Evolutionary conservation across 148 eudicot genomes (phyloP).

Genomic region (Oxyria digyna): DNA sequence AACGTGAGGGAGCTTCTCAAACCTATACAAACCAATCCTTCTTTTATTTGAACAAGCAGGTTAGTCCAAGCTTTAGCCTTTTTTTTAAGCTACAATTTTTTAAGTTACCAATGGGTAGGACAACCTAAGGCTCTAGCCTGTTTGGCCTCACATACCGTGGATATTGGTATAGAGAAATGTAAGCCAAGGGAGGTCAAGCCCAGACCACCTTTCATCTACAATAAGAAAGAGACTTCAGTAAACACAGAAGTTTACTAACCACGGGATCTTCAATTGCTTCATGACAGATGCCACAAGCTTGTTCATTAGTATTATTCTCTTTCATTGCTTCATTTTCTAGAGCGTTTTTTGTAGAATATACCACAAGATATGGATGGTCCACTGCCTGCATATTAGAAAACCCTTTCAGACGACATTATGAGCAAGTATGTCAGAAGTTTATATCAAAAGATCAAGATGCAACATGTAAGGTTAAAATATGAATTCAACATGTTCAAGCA

Average conservation of each 20-base stretch:
- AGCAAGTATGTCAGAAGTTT: neutral
- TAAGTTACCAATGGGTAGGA: neutral
- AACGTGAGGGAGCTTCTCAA: too few relatives aligned
- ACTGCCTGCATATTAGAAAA: slow-evolving; percentile 45
- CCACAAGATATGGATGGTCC: slow-evolving; percentile 97
- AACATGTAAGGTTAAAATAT: neutral
- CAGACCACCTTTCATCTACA: neutral
- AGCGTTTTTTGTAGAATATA: slow-evolving; percentile 50
- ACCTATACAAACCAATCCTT: neutral
- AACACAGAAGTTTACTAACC: slow-evolving; percentile 26
- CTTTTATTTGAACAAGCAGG: neutral
- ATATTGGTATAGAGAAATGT: neutral
- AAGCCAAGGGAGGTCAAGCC: neutral
- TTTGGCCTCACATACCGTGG: neutral
- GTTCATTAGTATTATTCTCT: slow-evolving; percentile 33
- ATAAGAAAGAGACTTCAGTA: neutral
- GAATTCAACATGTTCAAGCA: neutral
- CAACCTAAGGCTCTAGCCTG: neutral
- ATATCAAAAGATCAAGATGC: neutral
- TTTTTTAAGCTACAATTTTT: neutral
- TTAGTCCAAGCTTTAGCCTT: too few relatives aligned
- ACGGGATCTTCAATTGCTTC: slow-evolving; percentile 68
- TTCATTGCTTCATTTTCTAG: slow-evolving; percentile 22
- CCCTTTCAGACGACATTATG: too few relatives aligned
- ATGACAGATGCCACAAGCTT: slow-evolving; percentile 69